Percentiles rank a stretch among this genome's conserved stretches.
Evolutionary conservation across 805 yeast species (phyloP).

Genomic region (Ogataea polymorpha): DNA sequence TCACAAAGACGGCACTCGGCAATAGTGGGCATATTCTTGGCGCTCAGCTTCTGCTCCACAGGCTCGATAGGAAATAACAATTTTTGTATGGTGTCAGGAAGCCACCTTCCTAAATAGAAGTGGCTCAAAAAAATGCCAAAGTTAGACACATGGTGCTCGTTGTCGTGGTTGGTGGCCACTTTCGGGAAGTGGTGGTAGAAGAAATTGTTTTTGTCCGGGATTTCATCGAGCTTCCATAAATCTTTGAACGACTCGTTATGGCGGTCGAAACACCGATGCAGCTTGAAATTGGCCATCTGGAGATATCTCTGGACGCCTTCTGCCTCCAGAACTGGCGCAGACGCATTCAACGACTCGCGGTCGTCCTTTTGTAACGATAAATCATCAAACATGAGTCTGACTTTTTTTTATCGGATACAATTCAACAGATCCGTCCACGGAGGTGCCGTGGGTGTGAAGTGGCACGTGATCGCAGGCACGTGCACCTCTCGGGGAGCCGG

Average conservation of each 20-base stretch:
- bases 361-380: conserved; percentile 25
- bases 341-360: conserved; percentile 9
- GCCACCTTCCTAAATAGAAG: conserved; percentile 34
- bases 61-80: conserved; percentile 30
- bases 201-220: conserved; percentile 27
- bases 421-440: background rate
- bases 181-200: conserved; percentile 34
- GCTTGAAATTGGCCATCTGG: conserved; percentile 5
- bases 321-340: conserved; percentile 9
- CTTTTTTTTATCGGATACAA: conserved; percentile 3
- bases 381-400: conserved; percentile 16
- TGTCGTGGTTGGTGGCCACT: conserved; percentile 31
- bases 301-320: background rate
- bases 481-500: too few relatives aligned
- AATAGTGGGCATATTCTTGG: conserved; percentile 31
- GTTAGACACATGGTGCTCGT: conserved; percentile 31
- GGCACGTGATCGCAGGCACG: too few relatives aligned
- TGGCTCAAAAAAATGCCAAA: conserved; percentile 28
- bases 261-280: conserved; percentile 23
- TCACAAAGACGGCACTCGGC: conserved; percentile 31
- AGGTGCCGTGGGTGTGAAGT: too few relatives aligned
- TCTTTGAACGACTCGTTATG: conserved; percentile 28
- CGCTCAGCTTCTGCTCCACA: conserved; percentile 23
- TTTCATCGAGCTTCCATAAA: conserved; percentile 28
- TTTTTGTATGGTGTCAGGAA: conserved; percentile 27